Base-by-base conservation (phyloP, 208 protist species). In the Lotmaria passim region DNA sequence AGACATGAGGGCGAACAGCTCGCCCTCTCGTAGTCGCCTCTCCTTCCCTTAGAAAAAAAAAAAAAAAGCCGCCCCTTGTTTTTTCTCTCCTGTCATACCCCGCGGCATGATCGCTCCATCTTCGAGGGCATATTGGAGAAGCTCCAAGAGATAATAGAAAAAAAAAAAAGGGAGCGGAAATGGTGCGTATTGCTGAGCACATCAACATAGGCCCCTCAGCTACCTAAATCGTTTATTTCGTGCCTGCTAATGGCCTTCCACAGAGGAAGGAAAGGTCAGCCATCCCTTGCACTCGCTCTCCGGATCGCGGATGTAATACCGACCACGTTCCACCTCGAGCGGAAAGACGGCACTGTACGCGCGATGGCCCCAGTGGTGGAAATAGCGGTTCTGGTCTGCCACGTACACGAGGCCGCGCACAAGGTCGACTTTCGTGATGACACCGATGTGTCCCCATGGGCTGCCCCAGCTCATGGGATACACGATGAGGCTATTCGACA, bases 381-480 rank as follows among this genome's bases (percentile, higher is more conserved):
- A 95, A 69, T 80, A 91, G 10, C 90, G 86, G 36, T 95, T 95
- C 71, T 93, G 87, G 59, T 95, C 90, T 0, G 90, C 86, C 34
- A 93, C 80, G 56, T 78, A 81, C 10, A 93, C 87, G 10, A 77
- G 52, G 3, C 47, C 15, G 8, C 24, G 46, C 17, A 65, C 63
- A 0, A 79, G 21, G 44, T 84, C 83, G 23, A 93, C 85, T 6
- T 80, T 56, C 11, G 82, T 85, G 60, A 95, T 95, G 67, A 95
- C 86, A 19, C 86, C 90, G 70, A 95, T 89, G 74, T 95, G 90
- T 0, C 90, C 90, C 63, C 78, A 84, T 34, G 83, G 74, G 58
- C 85, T 95, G 28, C 81, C 72, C 38, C 28, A 73, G 46, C 68
- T 83, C 43, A 82, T 82, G 7, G 90, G 87, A 69, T 95, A 95